A percentile compares a stretch with the other conserved stretches of the same genome.
phyloP scores from a whole-genome alignment of 371 early-diverging fungal genomes.

The Mucor saturninus region DNA sequence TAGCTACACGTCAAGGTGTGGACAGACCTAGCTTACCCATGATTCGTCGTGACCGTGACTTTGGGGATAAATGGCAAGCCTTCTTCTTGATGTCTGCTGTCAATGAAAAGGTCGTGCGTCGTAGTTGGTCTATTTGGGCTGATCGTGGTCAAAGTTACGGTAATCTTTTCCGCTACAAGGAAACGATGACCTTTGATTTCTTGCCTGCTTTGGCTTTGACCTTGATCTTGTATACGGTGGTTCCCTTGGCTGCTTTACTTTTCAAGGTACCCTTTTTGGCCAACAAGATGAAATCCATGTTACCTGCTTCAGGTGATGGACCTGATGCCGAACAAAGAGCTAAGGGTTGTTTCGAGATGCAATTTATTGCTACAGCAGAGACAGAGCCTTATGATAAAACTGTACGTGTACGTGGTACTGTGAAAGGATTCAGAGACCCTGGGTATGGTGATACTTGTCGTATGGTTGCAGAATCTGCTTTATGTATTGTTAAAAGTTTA shows the following conservation, averaged over 20 bases:
- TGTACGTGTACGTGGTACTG: conserved; percentile 55
- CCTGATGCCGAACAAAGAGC: conserved; percentile 57
- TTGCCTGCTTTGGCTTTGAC: conserved; percentile 45
- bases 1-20: conserved; percentile 38
- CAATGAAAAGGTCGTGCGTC: conserved; percentile 62
- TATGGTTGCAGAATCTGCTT: conserved; percentile 66
- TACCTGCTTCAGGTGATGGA: conserved; percentile 66
- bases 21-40: conserved; percentile 34
- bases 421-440: conserved; percentile 69
- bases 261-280: conserved; percentile 42
- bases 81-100: conserved; percentile 62
- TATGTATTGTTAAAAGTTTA: conserved; percentile 57
- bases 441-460: conserved; percentile 78
- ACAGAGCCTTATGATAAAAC: conserved; percentile 45
- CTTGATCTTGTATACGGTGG: conserved; percentile 36
- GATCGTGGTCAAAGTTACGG: conserved; percentile 59
- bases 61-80: conserved; percentile 60
- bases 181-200: conserved; percentile 55
- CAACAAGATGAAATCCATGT: conserved; percentile 48
- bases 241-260: conserved; percentile 37
- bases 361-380: conserved; percentile 57
- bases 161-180: conserved; percentile 58
- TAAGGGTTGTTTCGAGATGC: conserved; percentile 50
- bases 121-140: conserved; percentile 55
- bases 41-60: conserved; percentile 36